Evolutionary conservation across 1,284 basidiomycete genomes (phyloP).

Genomic region (Rhodotorula mucilaginosa): DNA sequence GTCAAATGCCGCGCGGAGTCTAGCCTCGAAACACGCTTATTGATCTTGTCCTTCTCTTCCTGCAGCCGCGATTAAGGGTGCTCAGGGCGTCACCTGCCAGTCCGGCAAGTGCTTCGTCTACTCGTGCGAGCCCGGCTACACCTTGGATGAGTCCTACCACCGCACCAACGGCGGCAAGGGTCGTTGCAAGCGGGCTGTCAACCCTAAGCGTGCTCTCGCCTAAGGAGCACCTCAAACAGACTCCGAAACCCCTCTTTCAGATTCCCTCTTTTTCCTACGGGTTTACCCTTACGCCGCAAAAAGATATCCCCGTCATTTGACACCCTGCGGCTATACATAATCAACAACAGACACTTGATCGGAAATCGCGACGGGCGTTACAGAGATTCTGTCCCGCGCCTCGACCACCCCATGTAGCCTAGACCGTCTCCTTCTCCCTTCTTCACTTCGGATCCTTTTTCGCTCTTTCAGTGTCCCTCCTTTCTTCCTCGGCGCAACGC

Average conservation of each 20-base stretch:
- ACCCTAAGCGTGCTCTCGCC: not conserved
- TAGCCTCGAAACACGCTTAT: not conserved
- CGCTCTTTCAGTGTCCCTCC: not conserved
- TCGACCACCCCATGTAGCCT: too few relatives aligned
- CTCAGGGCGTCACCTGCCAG: conserved; percentile 60
- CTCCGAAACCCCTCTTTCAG: too few relatives aligned
- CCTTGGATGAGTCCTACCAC: conserved; percentile 5
- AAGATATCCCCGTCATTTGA: not conserved
- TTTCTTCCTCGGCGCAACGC: not conserved
- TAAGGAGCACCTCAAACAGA: not conserved
- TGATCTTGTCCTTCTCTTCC: not conserved
- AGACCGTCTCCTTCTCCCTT: not conserved
- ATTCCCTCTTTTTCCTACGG: not conserved
- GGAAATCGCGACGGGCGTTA: not conserved
- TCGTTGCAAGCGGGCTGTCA: conserved; percentile 3
- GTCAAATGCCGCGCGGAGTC: not conserved
- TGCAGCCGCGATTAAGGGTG: conserved; percentile 57
- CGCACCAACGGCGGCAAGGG: conserved; percentile 15
- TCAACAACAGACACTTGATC: not conserved
- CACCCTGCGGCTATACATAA: too few relatives aligned
- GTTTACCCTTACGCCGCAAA: not conserved
- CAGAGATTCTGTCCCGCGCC: not conserved
- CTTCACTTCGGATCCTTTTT: not conserved
- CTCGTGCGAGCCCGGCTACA: conserved; percentile 29
- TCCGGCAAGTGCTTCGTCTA: conserved; percentile 42